These are phyloP conservation scores for Mangifera indica DNA, from an alignment of 345 rosid species.

Conservation along the genomic window DNA sequence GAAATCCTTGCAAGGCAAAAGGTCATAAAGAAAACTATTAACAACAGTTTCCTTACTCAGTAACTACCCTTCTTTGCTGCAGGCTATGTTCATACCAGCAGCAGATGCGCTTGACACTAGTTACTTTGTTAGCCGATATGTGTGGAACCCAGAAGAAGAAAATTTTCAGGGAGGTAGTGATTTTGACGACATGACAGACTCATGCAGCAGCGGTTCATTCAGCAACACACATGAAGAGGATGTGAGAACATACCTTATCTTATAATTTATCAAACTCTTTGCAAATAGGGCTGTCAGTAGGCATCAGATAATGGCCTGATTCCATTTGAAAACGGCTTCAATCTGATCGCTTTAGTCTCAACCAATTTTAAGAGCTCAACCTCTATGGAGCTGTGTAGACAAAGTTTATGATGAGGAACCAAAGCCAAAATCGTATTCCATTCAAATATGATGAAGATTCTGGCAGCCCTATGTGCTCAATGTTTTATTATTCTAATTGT, in stretches of 20 bases:
- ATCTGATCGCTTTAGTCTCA: neutral
- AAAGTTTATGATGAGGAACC: neutral
- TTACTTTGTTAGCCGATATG: conserved; percentile 88
- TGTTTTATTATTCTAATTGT: conserved; percentile 1
- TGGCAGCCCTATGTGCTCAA: conserved; percentile 2
- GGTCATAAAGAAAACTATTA: conserved; percentile 33
- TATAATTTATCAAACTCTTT: neutral
- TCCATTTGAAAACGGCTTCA: neutral
- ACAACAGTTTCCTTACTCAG: conserved; percentile 4
- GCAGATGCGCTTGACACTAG: conserved; percentile 84
- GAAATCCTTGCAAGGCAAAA: conserved; percentile 73
- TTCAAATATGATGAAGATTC: neutral
- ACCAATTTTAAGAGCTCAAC: conserved; percentile 1
- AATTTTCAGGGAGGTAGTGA: conserved; percentile 77
- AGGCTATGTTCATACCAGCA: conserved; percentile 95
- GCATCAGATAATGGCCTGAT: neutral
- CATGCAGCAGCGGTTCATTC: conserved; percentile 72
- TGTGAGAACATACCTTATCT: conserved; percentile 29
- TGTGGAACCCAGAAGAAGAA: conserved; percentile 90
- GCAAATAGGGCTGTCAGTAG: conserved; percentile 3
- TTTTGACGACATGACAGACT: conserved; percentile 75
- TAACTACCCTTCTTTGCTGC: conserved; percentile 25
- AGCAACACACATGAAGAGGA: conserved; percentile 77
- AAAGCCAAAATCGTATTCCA: neutral
- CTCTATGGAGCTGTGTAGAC: neutral